Base-by-base conservation (phyloP, 148 eudicot genomes). In the Rhododendron mucronatum region DNA sequence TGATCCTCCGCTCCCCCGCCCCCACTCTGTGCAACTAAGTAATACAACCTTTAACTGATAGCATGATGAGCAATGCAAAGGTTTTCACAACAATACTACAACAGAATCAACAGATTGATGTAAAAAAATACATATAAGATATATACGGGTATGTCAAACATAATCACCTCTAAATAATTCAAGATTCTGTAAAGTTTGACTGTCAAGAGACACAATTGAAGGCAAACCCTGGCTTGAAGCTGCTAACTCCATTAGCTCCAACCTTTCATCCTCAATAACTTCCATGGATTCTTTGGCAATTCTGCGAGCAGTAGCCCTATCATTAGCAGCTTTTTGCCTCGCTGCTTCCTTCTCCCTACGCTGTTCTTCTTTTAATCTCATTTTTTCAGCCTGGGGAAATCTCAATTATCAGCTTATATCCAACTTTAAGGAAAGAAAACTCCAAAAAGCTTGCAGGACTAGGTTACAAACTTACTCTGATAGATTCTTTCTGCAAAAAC, bases 161-260 rank as follows among this genome's bases (percentile, higher is more conserved):
- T 61, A 47, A 90, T 26, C 67, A 96, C 99, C 97, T 94, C 90
- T 92, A 83, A 87, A 92, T 44, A 89, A 88, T 76, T 94, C 94
- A 37, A 96, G 98, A 88, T 90, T 92, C 89, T 92, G 91, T 87
- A 96, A 82, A 69, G 97, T 91, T 84, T 95, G 98, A 85, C 90
- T 88, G 77, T 94, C 96, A 81, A 96, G 97, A 47, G 97, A 88
- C 85, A 94, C 82, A 44, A 95, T 92, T 74, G 99, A 95, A 85
- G 97, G 87, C 89, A 93, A 88, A 51, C 98, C 92, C 91, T 87
- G 93, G 84, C 85, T 89, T 84, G 93, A 94, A 84, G 98, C 93
- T 9, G 97, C 99, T 82, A 95, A 86, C 86, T 96, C 99, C 99
- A 96, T 95, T 47, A 96, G 92, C 89, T 96, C 99, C 91, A 96